A percentile compares a stretch with the other conserved stretches of the same genome.
Conservation (phyloP, 345 rosid species). For the Eucalyptus coolabah region DNA sequence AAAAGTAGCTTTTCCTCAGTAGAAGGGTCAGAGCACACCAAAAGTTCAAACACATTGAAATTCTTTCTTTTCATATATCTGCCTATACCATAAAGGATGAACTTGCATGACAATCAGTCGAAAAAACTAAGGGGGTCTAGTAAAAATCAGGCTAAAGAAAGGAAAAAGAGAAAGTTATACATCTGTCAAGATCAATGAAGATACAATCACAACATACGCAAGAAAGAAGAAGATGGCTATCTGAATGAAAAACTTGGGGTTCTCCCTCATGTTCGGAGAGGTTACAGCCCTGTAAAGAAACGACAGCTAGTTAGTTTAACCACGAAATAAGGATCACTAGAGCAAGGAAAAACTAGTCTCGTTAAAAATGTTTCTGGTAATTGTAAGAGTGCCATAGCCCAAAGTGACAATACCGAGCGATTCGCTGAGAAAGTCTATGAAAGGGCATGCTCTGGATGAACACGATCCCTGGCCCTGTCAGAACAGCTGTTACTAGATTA, state of each 20-base stretch:
- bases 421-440: slow-evolving; percentile 78
- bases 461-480: slow-evolving; percentile 97
- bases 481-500: slow-evolving; percentile 64
- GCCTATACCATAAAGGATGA: neutral
- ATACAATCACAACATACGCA: slow-evolving; percentile 89
- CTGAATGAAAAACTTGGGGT: slow-evolving; percentile 82
- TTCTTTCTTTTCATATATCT: neutral
- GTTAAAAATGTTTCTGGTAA: neutral
- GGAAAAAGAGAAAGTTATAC: slow-evolving; percentile 14
- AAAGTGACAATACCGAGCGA: slow-evolving; percentile 56
- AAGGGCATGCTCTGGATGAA: slow-evolving; percentile 97
- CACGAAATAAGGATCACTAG: neutral
- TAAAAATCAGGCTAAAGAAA: neutral
- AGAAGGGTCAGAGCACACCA: neutral
- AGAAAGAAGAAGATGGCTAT: slow-evolving; percentile 82
- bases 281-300: slow-evolving; percentile 77
- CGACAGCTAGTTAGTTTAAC: neutral
- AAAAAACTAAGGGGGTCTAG: neutral
- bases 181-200: slow-evolving; percentile 91
- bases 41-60: neutral
- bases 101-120: neutral
- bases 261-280: slow-evolving; percentile 98
- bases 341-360: neutral
- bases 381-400: neutral
- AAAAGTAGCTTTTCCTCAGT: neutral